Conservation (phyloP, 768 basidiomycete genomes). For the Butyriboletus loyo region DNA sequence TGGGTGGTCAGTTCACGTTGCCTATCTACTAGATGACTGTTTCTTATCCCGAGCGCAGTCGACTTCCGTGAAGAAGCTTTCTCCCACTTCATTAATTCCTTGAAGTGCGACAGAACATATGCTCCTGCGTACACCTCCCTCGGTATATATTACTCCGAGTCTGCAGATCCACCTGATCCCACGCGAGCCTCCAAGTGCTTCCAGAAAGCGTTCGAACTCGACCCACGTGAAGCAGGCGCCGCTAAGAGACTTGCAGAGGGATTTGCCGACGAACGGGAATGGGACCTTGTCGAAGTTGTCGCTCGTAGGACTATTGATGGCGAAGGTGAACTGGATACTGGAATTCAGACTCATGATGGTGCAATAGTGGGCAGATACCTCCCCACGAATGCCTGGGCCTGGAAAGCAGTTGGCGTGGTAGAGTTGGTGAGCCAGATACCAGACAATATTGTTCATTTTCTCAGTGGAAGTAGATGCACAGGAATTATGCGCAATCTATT, state of each 20-base stretch:
- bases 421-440: constrained; percentile 63
- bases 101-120: constrained; percentile 71
- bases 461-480: constrained; percentile 47
- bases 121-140: constrained; percentile 94
- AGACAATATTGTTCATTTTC: not conserved
- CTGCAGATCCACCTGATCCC: constrained; percentile 68
- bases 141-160: constrained; percentile 83
- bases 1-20: constrained; percentile 51
- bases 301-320: constrained; percentile 90
- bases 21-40: not conserved
- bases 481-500: constrained; percentile 71
- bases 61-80: constrained; percentile 63
- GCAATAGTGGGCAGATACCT: constrained; percentile 48
- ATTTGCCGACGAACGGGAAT: constrained; percentile 90
- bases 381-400: constrained; percentile 91
- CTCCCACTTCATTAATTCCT: constrained; percentile 71
- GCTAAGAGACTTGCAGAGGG: constrained; percentile 81
- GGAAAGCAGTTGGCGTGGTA: constrained; percentile 93
- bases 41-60: constrained; percentile 32
- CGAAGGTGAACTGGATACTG: constrained; percentile 76
- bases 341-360: constrained; percentile 42
- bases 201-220: constrained; percentile 97
- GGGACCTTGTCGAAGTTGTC: constrained; percentile 95
- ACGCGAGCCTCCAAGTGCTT: constrained; percentile 91
- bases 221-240: constrained; percentile 82